Evolutionary conservation across 345 rosid genomes (phyloP).

Genomic region (Syzygium aqueum): DNA sequence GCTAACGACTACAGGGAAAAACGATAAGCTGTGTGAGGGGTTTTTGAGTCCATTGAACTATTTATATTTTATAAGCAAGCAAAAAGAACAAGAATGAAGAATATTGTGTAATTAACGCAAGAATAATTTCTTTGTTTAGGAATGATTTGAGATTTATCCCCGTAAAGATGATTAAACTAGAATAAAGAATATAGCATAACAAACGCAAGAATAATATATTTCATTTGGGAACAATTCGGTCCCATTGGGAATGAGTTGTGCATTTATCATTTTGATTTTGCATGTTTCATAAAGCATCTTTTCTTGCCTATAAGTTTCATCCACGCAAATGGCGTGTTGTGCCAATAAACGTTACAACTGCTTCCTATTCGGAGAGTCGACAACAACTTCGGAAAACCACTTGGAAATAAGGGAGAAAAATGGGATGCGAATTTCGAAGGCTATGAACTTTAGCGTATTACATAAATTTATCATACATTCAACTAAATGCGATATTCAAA

Average conservation of each 20-base stretch:
- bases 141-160: not conserved
- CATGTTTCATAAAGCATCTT: not conserved
- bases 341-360: not conserved
- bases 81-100: too few species aligned
- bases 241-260: not conserved
- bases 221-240: not conserved
- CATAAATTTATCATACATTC: too few species aligned
- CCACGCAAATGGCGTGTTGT: conserved; percentile 3
- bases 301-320: conserved; percentile 13
- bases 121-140: not conserved
- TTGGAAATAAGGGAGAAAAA: not conserved
- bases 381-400: too few species aligned
- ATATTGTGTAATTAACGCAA: not conserved
- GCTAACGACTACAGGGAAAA: too few species aligned
- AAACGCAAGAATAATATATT: not conserved
- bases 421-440: too few species aligned
- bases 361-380: not conserved
- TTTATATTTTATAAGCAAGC: too few species aligned
- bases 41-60: too few species aligned
- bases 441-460: too few species aligned
- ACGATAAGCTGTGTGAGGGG: too few species aligned
- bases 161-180: not conserved
- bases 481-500: too few species aligned
- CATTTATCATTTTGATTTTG: not conserved
- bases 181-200: not conserved